Conservation (phyloP, 306 rosid genomes). For the Canavalia ensiformis region DNA sequence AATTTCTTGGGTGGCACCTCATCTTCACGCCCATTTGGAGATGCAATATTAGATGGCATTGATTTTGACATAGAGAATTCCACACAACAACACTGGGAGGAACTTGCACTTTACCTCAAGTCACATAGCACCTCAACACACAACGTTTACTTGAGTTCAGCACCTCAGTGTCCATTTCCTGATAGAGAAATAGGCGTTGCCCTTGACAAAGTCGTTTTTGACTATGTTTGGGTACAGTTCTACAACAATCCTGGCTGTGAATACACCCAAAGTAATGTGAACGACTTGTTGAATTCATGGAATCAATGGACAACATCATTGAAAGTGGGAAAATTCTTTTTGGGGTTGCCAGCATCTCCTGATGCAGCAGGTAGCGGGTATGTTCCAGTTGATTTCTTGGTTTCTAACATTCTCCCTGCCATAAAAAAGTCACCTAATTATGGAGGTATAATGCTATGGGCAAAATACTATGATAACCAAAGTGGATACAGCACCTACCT, state of each 20-base stretch:
- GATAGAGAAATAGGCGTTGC: conserved; percentile 45
- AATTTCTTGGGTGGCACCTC: conserved; percentile 63
- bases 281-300: conserved; percentile 56
- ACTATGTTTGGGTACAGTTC: conserved; percentile 65
- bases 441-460: conserved; percentile 77
- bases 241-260: conserved; percentile 65
- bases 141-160: conserved; percentile 56
- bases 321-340: conserved; percentile 37
- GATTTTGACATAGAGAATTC: conserved; percentile 55
- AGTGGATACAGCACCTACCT: conserved; percentile 57
- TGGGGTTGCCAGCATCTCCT: conserved; percentile 63
- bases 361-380: conserved; percentile 59
- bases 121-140: conserved; percentile 29
- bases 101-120: conserved; percentile 46
- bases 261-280: conserved; percentile 43
- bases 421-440: conserved; percentile 54
- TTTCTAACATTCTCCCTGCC: conserved; percentile 56
- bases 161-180: conserved; percentile 73
- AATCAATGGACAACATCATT: conserved; percentile 56
- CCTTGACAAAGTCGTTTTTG: conserved; percentile 50
- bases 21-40: conserved; percentile 57
- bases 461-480: conserved; percentile 55
- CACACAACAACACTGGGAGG: conserved; percentile 25
- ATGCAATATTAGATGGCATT: conserved; percentile 62
- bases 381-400: conserved; percentile 53